phyloP scores from a whole-genome alignment of 2,329 filamentous ascomycete genomes.

The Fusarium graminum region DNA sequence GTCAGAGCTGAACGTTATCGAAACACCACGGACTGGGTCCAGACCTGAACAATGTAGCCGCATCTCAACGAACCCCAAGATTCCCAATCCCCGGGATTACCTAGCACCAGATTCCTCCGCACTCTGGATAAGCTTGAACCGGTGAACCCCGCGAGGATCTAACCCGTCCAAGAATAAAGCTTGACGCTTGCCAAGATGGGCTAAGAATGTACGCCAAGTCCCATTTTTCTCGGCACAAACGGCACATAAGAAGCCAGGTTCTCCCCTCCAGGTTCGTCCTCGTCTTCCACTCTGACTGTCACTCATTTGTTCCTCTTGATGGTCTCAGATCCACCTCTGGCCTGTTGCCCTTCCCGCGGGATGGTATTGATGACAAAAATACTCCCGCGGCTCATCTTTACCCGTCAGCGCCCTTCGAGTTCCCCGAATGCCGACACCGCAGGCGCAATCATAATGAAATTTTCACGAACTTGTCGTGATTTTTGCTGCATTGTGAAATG shows the following conservation, averaged over 20 bases:
- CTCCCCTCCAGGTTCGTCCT: background rate
- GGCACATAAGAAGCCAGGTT: slow-evolving; percentile 27
- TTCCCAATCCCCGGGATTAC: too few relatives aligned
- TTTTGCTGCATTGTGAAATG: too few relatives aligned
- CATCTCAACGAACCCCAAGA: too few relatives aligned
- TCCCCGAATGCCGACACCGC: too few relatives aligned
- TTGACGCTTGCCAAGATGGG: slow-evolving; percentile 10
- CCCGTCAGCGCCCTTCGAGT: too few relatives aligned
- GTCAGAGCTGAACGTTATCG: too few relatives aligned
- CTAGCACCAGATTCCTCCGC: background rate
- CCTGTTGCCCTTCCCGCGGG: background rate
- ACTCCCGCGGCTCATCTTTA: too few relatives aligned
- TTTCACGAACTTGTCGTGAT: too few relatives aligned
- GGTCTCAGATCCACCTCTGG: background rate
- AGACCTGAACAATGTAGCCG: too few relatives aligned
- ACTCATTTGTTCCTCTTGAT: background rate
- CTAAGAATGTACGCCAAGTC: background rate
- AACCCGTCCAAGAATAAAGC: background rate
- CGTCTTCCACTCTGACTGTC: background rate
- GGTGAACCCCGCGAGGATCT: background rate
- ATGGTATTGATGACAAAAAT: background rate
- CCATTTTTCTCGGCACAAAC: slow-evolving; percentile 31
- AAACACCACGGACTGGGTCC: too few relatives aligned
- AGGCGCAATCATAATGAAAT: too few relatives aligned
- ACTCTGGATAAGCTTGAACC: background rate